Conservation (phyloP, 192 early-diverging fungal species). For the Rhizophagus sp. region DNA sequence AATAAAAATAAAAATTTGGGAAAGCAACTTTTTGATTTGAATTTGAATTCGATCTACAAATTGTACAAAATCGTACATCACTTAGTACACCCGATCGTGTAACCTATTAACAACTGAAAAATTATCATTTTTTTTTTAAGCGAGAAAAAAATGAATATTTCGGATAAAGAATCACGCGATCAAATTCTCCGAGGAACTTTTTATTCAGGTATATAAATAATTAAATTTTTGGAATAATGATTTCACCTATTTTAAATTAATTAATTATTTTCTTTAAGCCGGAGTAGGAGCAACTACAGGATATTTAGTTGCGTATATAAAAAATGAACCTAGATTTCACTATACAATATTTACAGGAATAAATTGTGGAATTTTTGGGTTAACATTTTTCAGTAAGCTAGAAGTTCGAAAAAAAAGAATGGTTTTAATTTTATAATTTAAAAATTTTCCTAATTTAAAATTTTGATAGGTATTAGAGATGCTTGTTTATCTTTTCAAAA, state of each 20-base stretch:
- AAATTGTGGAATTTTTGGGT: slow-evolving; percentile 17
- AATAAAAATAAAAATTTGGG: too few species aligned
- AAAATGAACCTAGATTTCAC: not conserved
- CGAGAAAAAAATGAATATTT: not conserved
- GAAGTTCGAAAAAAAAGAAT: not conserved
- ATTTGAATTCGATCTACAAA: not conserved
- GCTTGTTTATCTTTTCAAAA: slow-evolving; percentile 10
- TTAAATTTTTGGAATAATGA: too few species aligned
- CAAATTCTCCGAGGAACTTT: not conserved
- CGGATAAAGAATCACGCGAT: not conserved
- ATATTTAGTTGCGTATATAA: not conserved
- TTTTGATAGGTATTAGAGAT: slow-evolving; percentile 20
- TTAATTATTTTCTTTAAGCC: not conserved
- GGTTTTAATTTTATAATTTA: too few species aligned
- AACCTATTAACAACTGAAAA: not conserved
- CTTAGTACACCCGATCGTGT: not conserved
- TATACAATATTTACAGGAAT: not conserved
- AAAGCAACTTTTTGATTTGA: not conserved
- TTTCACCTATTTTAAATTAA: too few species aligned
- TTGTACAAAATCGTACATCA: not conserved
- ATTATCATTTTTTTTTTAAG: not conserved
- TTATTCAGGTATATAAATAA: not conserved
- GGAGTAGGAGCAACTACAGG: not conserved
- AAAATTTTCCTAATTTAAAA: slow-evolving; percentile 20
- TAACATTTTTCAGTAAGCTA: slow-evolving; percentile 14